A percentile compares a stretch with the other conserved stretches of the same genome.
Evolutionary conservation across 2,329 filamentous ascomycete genomes (phyloP).

Genomic region (Claviceps maximensis): DNA sequence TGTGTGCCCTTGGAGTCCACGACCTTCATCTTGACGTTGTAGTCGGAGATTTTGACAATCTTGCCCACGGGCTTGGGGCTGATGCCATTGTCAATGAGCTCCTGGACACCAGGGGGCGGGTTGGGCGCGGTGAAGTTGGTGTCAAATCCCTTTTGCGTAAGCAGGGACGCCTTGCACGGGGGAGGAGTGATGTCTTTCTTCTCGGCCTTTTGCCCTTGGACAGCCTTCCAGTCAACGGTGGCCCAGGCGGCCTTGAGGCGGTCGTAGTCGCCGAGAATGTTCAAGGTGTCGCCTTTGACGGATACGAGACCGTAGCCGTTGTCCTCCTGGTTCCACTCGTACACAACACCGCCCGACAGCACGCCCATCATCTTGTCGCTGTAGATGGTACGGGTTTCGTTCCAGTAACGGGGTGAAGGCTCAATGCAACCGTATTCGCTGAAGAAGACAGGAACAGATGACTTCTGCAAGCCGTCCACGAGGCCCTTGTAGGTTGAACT

Average conservation of each 20-base stretch:
- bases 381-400: conserved; percentile 63
- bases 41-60: conserved; percentile 53
- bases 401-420: conserved; percentile 57
- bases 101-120: conserved; percentile 52
- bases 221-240: conserved; percentile 55
- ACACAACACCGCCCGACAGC: conserved; percentile 67
- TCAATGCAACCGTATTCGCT: conserved; percentile 72
- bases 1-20: conserved; percentile 26
- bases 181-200: conserved; percentile 40
- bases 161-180: conserved; percentile 52
- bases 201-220: conserved; percentile 50
- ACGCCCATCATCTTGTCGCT: conserved; percentile 52
- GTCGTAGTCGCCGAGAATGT: conserved; percentile 52
- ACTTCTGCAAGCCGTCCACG: conserved; percentile 49
- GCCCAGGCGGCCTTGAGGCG: conserved; percentile 64
- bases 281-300: conserved; percentile 43
- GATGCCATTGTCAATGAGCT: conserved; percentile 67
- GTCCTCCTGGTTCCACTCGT: conserved; percentile 64
- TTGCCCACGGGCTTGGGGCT: conserved; percentile 48
- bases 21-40: conserved; percentile 39
- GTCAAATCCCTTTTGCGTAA: conserved; percentile 55
- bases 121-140: conserved; percentile 66
- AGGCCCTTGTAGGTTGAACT: conserved; percentile 50
- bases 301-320: conserved; percentile 54
- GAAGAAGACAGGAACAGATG: conserved; percentile 66